A percentile compares a stretch with the other conserved stretches of the same genome.
These are phyloP conservation scores for Cladosporium sp. DNA, from an alignment of 2,329 filamentous ascomycete genomes.

Conservation along the genomic window DNA sequence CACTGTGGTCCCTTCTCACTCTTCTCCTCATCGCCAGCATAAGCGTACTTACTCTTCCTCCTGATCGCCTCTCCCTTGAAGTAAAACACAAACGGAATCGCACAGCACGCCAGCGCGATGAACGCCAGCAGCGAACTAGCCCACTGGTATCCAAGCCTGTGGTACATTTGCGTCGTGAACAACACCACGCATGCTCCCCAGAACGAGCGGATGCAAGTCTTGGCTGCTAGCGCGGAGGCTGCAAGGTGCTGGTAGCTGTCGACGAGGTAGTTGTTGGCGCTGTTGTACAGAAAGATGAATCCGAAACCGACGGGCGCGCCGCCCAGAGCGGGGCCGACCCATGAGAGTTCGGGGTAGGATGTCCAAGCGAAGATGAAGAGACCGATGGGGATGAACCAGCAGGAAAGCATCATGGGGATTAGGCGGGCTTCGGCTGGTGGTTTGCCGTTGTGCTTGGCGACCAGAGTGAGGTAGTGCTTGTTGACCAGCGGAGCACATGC, in stretches of 20 bases:
- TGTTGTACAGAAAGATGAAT: constrained; percentile 48
- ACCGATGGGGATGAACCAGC: constrained; percentile 48
- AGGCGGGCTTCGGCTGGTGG: constrained; percentile 53
- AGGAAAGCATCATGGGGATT: constrained; percentile 52
- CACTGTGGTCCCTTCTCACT: constrained; percentile 27
- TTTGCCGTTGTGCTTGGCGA: constrained; percentile 39
- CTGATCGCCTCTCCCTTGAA: constrained; percentile 31
- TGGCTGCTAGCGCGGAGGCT: constrained; percentile 51
- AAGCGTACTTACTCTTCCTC: constrained; percentile 41
- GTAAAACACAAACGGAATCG: constrained; percentile 35
- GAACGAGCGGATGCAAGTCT: constrained; percentile 40
- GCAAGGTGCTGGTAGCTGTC: constrained; percentile 51
- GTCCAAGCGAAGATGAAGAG: constrained; percentile 58
- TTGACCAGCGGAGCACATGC: constrained; percentile 25
- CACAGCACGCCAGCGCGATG: constrained; percentile 59
- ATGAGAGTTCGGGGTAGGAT: constrained; percentile 42
- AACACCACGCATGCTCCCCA: constrained; percentile 40
- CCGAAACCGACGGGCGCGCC: constrained; percentile 58
- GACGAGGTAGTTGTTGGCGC: constrained; percentile 48
- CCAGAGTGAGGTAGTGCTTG: constrained; percentile 23
- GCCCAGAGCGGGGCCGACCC: constrained; percentile 50
- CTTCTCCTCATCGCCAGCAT: constrained; percentile 52
- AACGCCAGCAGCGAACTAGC: constrained; percentile 53
- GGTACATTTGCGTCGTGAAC: constrained; percentile 40
- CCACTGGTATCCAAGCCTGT: constrained; percentile 40